Evolutionary conservation across 345 rosid genomes (phyloP).

Genomic region (Arabis alpina): DNA sequence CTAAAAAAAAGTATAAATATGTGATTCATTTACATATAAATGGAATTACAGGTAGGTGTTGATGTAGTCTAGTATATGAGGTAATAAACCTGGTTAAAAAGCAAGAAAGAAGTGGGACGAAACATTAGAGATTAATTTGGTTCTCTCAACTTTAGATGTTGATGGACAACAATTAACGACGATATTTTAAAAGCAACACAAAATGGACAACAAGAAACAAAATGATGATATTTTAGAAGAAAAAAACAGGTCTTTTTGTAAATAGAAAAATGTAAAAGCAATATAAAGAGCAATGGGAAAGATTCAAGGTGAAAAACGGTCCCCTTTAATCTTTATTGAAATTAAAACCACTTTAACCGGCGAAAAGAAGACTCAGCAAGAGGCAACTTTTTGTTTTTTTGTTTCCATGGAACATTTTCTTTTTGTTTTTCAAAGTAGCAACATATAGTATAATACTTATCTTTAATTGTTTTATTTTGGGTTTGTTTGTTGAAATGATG

Average conservation of each 20-base stretch:
- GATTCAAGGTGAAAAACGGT: conserved; percentile 29
- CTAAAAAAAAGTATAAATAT: too few relatives aligned
- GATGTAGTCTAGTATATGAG: not conserved
- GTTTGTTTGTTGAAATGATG: too few relatives aligned
- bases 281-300: conserved; percentile 4
- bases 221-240: not conserved
- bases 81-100: too few relatives aligned
- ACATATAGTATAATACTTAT: too few relatives aligned
- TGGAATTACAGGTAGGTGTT: conserved; percentile 1
- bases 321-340: conserved; percentile 34
- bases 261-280: conserved; percentile 26
- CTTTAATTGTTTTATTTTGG: too few relatives aligned
- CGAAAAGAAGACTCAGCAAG: conserved; percentile 24
- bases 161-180: too few relatives aligned
- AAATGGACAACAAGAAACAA: conserved; percentile 11
- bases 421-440: too few relatives aligned
- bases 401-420: not conserved
- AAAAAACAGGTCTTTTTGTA: not conserved
- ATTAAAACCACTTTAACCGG: conserved; percentile 18
- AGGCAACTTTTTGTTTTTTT: not conserved
- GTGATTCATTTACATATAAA: not conserved
- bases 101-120: not conserved
- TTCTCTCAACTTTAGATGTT: conserved; percentile 10
- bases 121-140: conserved; percentile 1
- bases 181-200: conserved; percentile 7